Evolutionary conservation across 805 yeast species (phyloP).

Genomic region (Wickerhamomyces sydowiorum): DNA sequence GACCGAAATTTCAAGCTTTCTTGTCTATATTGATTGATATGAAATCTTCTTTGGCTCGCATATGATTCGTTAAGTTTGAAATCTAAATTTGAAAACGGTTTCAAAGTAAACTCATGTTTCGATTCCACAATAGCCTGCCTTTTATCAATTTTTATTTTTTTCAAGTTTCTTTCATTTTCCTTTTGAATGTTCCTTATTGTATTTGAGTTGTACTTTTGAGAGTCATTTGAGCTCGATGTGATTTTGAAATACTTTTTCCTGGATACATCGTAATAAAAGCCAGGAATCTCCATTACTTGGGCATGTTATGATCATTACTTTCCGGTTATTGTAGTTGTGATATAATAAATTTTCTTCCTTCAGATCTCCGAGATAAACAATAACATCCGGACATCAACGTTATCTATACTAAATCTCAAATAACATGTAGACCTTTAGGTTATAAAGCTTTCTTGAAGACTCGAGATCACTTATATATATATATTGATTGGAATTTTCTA

Average conservation of each 20-base stretch:
- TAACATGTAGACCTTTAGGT: too few species aligned
- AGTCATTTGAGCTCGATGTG: conserved; percentile 7
- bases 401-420: too few species aligned
- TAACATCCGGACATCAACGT: too few species aligned
- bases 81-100: background rate
- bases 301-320: too few species aligned
- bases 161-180: conserved; percentile 4
- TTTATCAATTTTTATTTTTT: conserved; percentile 1
- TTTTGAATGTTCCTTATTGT: conserved; percentile 9
- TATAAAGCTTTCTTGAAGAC: too few species aligned
- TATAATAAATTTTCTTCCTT: too few species aligned
- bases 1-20: background rate
- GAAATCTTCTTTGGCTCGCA: background rate
- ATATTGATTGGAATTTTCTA: too few species aligned
- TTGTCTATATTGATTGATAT: background rate
- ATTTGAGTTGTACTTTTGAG: conserved; percentile 10
- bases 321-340: too few species aligned
- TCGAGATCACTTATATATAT: too few species aligned
- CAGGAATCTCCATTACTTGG: conserved; percentile 23
- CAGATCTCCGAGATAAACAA: too few species aligned
- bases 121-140: background rate
- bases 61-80: background rate
- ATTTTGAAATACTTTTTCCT: conserved; percentile 23
- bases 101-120: background rate
- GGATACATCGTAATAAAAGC: conserved; percentile 17